Evolutionary conservation across 257 asterid genomes (phyloP), one percentile per base, ranked within the genome.

Genomic region (Verbena officinalis): DNA sequence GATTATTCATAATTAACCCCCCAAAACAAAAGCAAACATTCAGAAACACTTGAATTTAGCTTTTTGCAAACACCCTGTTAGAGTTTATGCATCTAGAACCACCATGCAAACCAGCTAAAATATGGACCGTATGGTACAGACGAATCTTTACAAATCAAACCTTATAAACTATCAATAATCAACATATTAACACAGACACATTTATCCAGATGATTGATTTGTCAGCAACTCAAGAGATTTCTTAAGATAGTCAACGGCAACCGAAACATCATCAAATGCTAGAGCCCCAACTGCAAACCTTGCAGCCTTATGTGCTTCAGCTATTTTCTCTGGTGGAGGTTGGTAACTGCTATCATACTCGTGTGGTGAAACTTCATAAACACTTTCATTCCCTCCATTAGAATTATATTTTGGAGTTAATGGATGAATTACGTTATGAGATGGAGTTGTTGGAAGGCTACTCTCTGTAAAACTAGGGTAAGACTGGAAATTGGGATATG

Each of bases 251-350:
- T 92, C 97, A 31, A 92, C 93, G 0, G 97, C 98, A 59, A 74
- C 66, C 15, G 88, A 49, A 40, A 92, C 95, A 60, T 92, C 97
- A 69, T 92, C 98, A 62, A 86, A 89, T 33, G 95, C 96, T 73
- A 91, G 70, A 62, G 96, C 95, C 54, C 95, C 95, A 15, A 89
- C 93, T 2, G 96, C 98, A 81, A 86, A 91, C 75, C 96, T 84
- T 3, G 96, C 96, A 12, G 95, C 90, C 85, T 91, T 89, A 82
- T 86, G 98, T 33, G 98, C 96, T 80, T 91, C 98, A 6, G 95
- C 80, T 17, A 91, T 80, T 74, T 84, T 86, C 68, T 91, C 98
- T 0, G 95, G 90, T 33, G 96, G 69, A 67, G 96, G 98, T 80
- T 81, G 86, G 84, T 84, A 91, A 40, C 48, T 85, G 80, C 93